phyloP scores from a whole-genome alignment of 768 basidiomycete species.

The Cyathus striatus region DNA sequence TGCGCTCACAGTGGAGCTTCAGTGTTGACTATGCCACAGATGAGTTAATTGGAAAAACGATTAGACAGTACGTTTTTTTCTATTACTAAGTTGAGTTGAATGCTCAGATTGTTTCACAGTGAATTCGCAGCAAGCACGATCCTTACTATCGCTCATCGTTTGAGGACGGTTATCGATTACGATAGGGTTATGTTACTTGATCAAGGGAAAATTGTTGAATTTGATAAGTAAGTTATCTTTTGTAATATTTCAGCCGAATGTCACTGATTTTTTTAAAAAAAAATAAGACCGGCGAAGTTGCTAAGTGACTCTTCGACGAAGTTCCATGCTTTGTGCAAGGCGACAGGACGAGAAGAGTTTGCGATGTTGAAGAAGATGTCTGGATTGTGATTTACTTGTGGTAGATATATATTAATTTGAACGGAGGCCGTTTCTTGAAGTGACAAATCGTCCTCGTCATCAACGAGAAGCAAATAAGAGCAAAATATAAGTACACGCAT shows the following conservation, averaged over 20 bases:
- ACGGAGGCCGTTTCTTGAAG: too few relatives aligned
- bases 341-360: slow-evolving; percentile 71
- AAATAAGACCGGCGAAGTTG: slow-evolving; percentile 43
- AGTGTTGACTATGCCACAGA: slow-evolving; percentile 87
- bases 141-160: slow-evolving; percentile 78
- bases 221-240: slow-evolving; percentile 41
- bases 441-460: too few relatives aligned
- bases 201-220: slow-evolving; percentile 74
- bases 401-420: too few relatives aligned
- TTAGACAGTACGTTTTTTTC: slow-evolving; percentile 55
- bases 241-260: too few relatives aligned
- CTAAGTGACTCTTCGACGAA: slow-evolving; percentile 52
- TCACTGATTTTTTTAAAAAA: not conserved
- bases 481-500: too few relatives aligned
- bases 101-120: slow-evolving; percentile 24
- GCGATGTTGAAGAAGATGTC: slow-evolving; percentile 66
- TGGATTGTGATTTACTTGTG: too few relatives aligned
- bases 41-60: slow-evolving; percentile 79
- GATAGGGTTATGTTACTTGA: slow-evolving; percentile 81
- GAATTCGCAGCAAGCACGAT: slow-evolving; percentile 83
- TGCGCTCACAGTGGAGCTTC: slow-evolving; percentile 2
- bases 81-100: too few relatives aligned
- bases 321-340: slow-evolving; percentile 67
- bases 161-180: slow-evolving; percentile 79
- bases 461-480: too few relatives aligned